phyloP scores from a whole-genome alignment of 805 yeast species.

The Saccharomyces mikatae region DNA sequence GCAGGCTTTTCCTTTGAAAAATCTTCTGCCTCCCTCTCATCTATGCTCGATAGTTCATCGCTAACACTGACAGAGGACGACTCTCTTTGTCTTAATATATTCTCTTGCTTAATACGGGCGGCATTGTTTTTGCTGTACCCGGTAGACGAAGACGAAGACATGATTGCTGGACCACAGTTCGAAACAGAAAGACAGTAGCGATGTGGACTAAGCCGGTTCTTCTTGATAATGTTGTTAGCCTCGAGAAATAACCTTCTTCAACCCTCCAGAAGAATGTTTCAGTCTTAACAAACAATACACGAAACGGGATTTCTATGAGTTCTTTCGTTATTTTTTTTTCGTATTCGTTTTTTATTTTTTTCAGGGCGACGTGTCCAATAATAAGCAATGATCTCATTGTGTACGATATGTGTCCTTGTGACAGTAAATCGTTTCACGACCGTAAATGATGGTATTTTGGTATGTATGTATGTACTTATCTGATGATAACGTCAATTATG shows the following conservation, averaged over 20 bases:
- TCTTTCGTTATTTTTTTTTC: not conserved
- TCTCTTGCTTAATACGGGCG: not conserved
- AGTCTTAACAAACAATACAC: not conserved
- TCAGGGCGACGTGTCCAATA: slow-evolving; percentile 4
- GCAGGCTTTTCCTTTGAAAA: slow-evolving; percentile 10
- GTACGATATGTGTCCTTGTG: not conserved
- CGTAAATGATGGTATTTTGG: not conserved
- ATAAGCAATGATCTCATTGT: not conserved
- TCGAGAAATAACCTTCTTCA: not conserved
- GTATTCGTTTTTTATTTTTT: slow-evolving; percentile 1
- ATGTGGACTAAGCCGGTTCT: not conserved
- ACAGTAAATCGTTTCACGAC: not conserved
- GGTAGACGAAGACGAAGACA: not conserved
- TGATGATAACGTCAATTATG: slow-evolving; percentile 6
- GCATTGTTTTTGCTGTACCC: not conserved
- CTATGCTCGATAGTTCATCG: slow-evolving; percentile 2
- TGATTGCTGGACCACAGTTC: not conserved
- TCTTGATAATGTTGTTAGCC: not conserved
- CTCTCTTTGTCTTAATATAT: not conserved
- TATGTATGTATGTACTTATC: not conserved
- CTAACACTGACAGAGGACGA: not conserved
- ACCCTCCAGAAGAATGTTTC: not conserved
- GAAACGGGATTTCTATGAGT: not conserved
- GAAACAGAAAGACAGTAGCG: not conserved
- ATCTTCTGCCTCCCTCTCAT: slow-evolving; percentile 13